These are phyloP conservation scores for Talaromyces sp. DNA, from an alignment of 2,329 filamentous ascomycete genomes.

Conservation along the genomic window DNA sequence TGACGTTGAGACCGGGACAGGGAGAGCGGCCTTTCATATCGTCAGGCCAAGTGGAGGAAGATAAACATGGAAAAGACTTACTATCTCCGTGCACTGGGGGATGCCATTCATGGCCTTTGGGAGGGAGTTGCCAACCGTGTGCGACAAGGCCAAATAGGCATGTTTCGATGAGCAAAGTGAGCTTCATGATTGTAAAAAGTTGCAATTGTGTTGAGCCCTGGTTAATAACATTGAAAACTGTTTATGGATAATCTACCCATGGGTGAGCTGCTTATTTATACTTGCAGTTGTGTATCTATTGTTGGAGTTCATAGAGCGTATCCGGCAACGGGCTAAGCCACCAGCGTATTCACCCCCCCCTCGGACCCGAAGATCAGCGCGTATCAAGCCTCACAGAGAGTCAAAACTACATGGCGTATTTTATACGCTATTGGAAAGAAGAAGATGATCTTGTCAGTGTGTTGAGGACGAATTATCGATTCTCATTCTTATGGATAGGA, in stretches of 20 bases:
- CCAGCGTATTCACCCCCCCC: background rate
- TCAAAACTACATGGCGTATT: background rate
- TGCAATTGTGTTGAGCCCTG: background rate
- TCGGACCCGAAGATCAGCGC: background rate
- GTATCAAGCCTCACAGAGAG: background rate
- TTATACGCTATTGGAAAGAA: background rate
- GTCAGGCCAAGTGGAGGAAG: background rate
- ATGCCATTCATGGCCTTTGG: slow-evolving; percentile 14
- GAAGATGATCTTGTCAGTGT: background rate
- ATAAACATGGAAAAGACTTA: background rate
- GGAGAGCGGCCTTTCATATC: slow-evolving; percentile 20
- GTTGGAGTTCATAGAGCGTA: background rate
- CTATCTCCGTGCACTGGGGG: slow-evolving; percentile 12
- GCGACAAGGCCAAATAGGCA: background rate
- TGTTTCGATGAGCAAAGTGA: background rate
- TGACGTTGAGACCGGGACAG: slow-evolving; percentile 33
- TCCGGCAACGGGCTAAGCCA: background rate
- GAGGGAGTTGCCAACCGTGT: background rate
- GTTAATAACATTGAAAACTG: background rate
- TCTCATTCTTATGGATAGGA: background rate
- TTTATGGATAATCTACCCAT: background rate
- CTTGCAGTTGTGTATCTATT: background rate
- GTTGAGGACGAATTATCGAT: background rate
- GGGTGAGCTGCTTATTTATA: background rate
- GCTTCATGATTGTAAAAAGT: slow-evolving; percentile 2